Percentiles rank a stretch among this genome's conserved stretches.
Conservation (phyloP, 805 yeast genomes). For the Gaillardinia entomophila region DNA sequence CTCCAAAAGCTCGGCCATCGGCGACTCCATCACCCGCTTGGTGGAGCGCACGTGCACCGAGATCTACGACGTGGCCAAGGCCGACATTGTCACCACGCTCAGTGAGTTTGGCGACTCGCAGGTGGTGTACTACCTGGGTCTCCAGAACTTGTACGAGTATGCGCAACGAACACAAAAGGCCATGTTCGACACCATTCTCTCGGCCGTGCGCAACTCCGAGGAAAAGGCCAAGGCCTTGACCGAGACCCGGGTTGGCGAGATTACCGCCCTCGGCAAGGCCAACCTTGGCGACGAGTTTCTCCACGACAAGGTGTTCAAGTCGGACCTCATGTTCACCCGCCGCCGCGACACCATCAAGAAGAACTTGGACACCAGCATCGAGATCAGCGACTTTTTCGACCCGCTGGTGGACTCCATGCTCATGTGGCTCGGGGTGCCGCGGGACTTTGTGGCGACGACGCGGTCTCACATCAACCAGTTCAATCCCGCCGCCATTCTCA, state of each 20-base stretch:
- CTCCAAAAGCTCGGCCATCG: conserved; percentile 45
- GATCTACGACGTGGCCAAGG: conserved; percentile 57
- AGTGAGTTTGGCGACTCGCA: conserved; percentile 45
- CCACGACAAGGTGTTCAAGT: conserved; percentile 57
- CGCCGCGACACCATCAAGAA: conserved; percentile 57
- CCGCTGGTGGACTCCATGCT: conserved; percentile 62
- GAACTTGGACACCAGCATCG: conserved; percentile 53
- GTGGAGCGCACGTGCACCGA: conserved; percentile 56
- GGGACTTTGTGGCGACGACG: conserved; percentile 19
- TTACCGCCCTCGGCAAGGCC: conserved; percentile 56
- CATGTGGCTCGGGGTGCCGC: conserved; percentile 37
- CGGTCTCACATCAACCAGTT: conserved; percentile 22
- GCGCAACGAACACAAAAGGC: conserved; percentile 63
- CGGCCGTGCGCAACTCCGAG: conserved; percentile 63
- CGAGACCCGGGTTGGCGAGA: conserved; percentile 50
- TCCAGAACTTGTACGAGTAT: conserved; percentile 61
- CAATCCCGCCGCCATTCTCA: conserved; percentile 26
- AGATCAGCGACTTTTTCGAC: conserved; percentile 72
- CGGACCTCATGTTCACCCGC: conserved; percentile 79
- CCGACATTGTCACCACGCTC: conserved; percentile 47
- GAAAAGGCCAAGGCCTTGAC: conserved; percentile 61
- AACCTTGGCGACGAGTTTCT: conserved; percentile 61
- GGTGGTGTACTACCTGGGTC: conserved; percentile 55
- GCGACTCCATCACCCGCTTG: conserved; percentile 53
- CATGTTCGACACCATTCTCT: conserved; percentile 60